These are phyloP conservation scores for Lasiosphaeria miniovina DNA, from an alignment of 495 filamentous ascomycete genomes.

Conservation along the genomic window DNA sequence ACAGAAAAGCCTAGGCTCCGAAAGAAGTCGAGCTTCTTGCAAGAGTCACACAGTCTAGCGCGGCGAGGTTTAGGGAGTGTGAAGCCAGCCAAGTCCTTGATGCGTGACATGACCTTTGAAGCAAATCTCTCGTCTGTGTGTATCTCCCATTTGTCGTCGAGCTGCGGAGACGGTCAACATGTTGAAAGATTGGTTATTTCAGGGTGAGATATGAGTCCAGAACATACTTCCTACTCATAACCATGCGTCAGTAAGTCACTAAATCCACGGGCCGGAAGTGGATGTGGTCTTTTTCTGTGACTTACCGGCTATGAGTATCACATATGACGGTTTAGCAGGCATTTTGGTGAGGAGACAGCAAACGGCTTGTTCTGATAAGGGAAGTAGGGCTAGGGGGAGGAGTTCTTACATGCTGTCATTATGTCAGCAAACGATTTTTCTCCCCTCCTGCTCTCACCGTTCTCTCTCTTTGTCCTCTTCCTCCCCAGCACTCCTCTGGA, in stretches of 20 bases:
- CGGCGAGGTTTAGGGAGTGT: neutral
- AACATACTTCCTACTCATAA: neutral
- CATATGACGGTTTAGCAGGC: too few relatives aligned
- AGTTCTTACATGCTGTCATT: too few relatives aligned
- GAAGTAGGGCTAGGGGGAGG: too few relatives aligned
- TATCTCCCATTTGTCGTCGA: slow-evolving; percentile 9
- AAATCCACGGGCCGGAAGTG: too few relatives aligned
- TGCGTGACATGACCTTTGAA: slow-evolving; percentile 4
- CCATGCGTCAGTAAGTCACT: too few relatives aligned
- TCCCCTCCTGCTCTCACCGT: neutral
- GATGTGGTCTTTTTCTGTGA: too few relatives aligned
- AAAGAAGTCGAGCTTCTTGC: slow-evolving; percentile 6
- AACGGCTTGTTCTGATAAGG: too few relatives aligned
- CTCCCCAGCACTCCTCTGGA: neutral
- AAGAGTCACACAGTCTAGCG: neutral
- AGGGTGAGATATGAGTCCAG: too few relatives aligned
- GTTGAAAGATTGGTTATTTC: neutral
- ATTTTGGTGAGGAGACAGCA: too few relatives aligned
- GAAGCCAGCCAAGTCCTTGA: neutral
- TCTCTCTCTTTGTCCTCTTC: neutral
- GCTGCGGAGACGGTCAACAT: neutral
- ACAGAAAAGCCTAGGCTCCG: neutral
- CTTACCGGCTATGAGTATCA: too few relatives aligned
- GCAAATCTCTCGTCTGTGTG: slow-evolving; percentile 6
- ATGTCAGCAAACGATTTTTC: too few relatives aligned